Conservation (phyloP, 495 filamentous ascomycete species). For the Penicillium riverlandense region DNA sequence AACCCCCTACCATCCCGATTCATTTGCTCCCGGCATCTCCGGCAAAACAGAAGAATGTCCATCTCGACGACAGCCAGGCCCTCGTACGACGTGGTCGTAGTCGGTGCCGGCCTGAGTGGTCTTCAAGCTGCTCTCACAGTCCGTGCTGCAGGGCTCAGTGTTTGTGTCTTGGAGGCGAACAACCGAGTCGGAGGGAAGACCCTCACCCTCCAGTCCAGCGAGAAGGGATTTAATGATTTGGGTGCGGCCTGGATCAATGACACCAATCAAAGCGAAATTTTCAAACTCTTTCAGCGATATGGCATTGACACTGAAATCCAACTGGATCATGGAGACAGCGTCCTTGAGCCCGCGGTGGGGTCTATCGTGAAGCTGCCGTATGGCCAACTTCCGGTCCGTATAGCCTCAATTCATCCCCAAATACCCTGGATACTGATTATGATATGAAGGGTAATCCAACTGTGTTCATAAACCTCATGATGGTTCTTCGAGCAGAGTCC, state of each 20-base stretch:
- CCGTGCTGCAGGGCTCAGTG: slow-evolving; percentile 27
- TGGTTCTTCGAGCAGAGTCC: slow-evolving; percentile 1
- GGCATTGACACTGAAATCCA: slow-evolving; percentile 32
- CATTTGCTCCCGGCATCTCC: too few relatives aligned
- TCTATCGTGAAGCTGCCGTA: slow-evolving; percentile 6
- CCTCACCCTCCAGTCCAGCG: slow-evolving; percentile 11
- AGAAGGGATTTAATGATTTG: slow-evolving; percentile 30
- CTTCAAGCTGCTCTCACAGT: slow-evolving; percentile 36
- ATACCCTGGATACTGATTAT: too few relatives aligned
- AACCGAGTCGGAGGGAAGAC: slow-evolving; percentile 44
- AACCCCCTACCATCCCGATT: too few relatives aligned
- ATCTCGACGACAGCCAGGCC: neutral
- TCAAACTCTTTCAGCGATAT: slow-evolving; percentile 22
- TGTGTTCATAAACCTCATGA: neutral
- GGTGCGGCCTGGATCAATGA: slow-evolving; percentile 48
- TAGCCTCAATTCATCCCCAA: too few relatives aligned
- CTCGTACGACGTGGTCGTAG: slow-evolving; percentile 30
- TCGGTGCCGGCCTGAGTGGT: slow-evolving; percentile 45
- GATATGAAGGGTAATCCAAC: slow-evolving; percentile 7
- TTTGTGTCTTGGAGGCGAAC: slow-evolving; percentile 37
- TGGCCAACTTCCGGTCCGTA: too few relatives aligned
- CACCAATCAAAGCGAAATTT: slow-evolving; percentile 36
- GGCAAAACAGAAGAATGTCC: too few relatives aligned
- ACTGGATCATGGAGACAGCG: slow-evolving; percentile 18
- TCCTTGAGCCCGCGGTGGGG: slow-evolving; percentile 20